Evolutionary conservation across 768 basidiomycete species (phyloP).

Genomic region (Pisolithus albus): DNA sequence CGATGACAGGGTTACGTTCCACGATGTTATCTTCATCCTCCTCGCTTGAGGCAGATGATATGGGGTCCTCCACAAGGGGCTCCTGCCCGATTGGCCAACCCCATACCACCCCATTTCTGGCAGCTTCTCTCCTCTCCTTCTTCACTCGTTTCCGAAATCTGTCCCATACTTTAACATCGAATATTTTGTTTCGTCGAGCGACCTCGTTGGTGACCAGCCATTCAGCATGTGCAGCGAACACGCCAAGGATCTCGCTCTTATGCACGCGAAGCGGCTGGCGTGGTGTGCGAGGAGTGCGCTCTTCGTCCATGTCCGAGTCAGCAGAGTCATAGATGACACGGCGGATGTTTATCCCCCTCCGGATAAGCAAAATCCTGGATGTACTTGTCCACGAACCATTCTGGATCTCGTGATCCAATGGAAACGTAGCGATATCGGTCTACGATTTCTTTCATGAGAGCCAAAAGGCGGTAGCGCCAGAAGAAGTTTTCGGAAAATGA

Average conservation of each 20-base stretch:
- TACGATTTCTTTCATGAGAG: slow-evolving; percentile 41
- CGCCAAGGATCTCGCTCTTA: slow-evolving; percentile 41
- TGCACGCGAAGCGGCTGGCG: slow-evolving; percentile 44
- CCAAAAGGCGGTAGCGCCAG: slow-evolving; percentile 42
- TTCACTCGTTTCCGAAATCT: slow-evolving; percentile 33
- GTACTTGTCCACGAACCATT: not conserved
- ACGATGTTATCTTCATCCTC: slow-evolving; percentile 8
- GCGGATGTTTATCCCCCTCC: slow-evolving; percentile 27
- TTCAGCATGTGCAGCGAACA: slow-evolving; percentile 49
- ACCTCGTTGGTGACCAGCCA: slow-evolving; percentile 53
- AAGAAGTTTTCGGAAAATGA: slow-evolving; percentile 42
- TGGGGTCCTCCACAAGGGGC: not conserved
- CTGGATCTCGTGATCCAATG: slow-evolving; percentile 13
- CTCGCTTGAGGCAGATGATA: slow-evolving; percentile 6
- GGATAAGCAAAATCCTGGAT: not conserved
- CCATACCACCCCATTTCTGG: slow-evolving; percentile 15
- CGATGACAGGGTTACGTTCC: slow-evolving; percentile 22
- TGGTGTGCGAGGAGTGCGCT: slow-evolving; percentile 23
- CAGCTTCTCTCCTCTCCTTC: slow-evolving; percentile 29
- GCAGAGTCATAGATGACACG: slow-evolving; percentile 17
- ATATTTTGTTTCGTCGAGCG: slow-evolving; percentile 19
- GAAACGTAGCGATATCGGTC: slow-evolving; percentile 29
- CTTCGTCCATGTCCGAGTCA: slow-evolving; percentile 25
- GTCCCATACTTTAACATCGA: slow-evolving; percentile 45
- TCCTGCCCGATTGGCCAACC: slow-evolving; percentile 16